These are phyloP conservation scores for Prunus padus DNA, from an alignment of 306 rosid genomes.

Conservation along the genomic window DNA sequence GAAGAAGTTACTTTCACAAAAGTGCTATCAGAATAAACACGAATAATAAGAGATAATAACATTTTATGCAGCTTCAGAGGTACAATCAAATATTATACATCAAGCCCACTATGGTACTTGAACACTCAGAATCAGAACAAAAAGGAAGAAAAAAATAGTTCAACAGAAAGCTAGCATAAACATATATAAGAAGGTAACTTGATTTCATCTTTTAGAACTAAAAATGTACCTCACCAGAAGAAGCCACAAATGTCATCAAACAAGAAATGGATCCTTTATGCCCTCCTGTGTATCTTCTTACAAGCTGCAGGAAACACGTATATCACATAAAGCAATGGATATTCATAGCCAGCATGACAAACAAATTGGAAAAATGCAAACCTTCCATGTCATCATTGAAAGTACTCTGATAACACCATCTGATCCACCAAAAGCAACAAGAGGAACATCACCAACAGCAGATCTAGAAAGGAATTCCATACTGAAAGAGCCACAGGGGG, in stretches of 20 bases:
- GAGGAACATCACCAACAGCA: slow-evolving; percentile 81
- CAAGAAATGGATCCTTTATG: slow-evolving; percentile 97
- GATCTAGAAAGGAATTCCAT: slow-evolving; percentile 97
- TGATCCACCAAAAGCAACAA: slow-evolving; percentile 97
- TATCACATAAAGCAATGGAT: slow-evolving; percentile 26
- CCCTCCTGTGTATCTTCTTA: slow-evolving; percentile 91
- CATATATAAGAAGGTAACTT: slow-evolving; percentile 12
- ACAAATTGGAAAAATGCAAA: slow-evolving; percentile 37
- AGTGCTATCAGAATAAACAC: not conserved
- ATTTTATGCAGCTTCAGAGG: slow-evolving; percentile 8
- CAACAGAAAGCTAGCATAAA: slow-evolving; percentile 17
- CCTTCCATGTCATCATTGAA: slow-evolving; percentile 99
- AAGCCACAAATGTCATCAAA: slow-evolving; percentile 86
- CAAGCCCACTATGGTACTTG: slow-evolving; percentile 9
- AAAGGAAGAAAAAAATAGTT: not conserved
- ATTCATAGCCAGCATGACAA: slow-evolving; percentile 15
- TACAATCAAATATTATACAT: not conserved
- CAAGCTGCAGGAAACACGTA: slow-evolving; percentile 67
- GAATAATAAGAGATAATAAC: not conserved
- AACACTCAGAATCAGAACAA: slow-evolving; percentile 8
- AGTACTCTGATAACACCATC: slow-evolving; percentile 98
- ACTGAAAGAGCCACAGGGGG: slow-evolving; percentile 51
- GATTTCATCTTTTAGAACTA: slow-evolving; percentile 25
- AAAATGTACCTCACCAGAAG: slow-evolving; percentile 92
- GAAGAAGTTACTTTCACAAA: slow-evolving; percentile 3